Conservation (phyloP, 805 yeast genomes). For the Tanozyma kutaoensis region DNA sequence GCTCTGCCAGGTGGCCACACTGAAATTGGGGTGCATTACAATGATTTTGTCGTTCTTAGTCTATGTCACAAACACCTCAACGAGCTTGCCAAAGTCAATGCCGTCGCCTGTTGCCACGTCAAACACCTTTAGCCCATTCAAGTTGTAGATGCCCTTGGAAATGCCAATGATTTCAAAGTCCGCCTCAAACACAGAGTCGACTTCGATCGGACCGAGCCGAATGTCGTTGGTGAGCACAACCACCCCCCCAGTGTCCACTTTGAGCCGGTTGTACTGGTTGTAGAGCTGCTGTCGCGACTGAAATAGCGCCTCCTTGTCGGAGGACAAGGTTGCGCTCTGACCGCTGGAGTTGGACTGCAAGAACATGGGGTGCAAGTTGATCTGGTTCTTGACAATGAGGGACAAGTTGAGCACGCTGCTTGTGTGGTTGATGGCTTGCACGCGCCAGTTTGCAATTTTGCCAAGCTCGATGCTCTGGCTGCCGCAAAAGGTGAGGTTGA, state of each 20-base stretch:
- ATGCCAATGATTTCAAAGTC: conserved; percentile 48
- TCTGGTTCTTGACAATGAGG: conserved; percentile 20
- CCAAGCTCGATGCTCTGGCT: conserved; percentile 49
- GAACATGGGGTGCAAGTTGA: conserved; percentile 13
- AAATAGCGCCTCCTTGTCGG: conserved; percentile 7
- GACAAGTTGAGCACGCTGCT: conserved; percentile 37
- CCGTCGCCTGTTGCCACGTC: conserved; percentile 56
- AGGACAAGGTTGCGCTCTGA: conserved; percentile 4
- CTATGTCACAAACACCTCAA: conserved; percentile 50
- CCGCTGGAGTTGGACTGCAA: conserved; percentile 3
- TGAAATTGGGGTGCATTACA: not conserved
- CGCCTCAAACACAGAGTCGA: conserved; percentile 51
- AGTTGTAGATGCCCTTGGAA: conserved; percentile 47
- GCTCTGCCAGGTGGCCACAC: too few relatives aligned
- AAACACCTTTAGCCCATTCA: conserved; percentile 52
- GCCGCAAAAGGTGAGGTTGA: conserved; percentile 46
- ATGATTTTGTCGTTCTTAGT: not conserved
- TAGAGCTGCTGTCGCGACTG: conserved; percentile 12
- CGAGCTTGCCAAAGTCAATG: conserved; percentile 53
- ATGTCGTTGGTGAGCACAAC: conserved; percentile 55
- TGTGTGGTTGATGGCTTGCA: conserved; percentile 54
- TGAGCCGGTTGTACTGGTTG: conserved; percentile 20
- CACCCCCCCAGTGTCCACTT: conserved; percentile 39
- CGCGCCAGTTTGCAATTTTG: conserved; percentile 44
- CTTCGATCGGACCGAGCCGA: conserved; percentile 46